These are phyloP conservation scores for Phycomyces blakesleeanus DNA, from an alignment of 192 early-diverging fungal genomes.

Conservation along the genomic window DNA sequence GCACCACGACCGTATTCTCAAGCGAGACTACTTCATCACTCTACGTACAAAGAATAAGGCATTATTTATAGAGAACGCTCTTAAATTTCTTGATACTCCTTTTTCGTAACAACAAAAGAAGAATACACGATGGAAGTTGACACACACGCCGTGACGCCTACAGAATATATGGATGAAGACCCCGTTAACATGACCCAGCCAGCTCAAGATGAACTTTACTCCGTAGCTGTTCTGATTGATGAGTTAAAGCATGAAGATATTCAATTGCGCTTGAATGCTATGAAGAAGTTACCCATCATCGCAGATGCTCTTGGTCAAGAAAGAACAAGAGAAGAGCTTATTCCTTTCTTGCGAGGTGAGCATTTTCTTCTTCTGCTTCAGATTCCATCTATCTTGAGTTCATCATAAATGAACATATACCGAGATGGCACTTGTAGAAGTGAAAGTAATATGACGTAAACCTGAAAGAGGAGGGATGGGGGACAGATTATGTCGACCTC, in stretches of 20 bases:
- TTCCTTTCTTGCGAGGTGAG: constrained; percentile 96
- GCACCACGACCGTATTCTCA: too few species aligned
- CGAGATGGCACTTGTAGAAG: not conserved
- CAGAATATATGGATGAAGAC: constrained; percentile 33
- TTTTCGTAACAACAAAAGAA: not conserved
- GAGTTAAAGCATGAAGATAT: constrained; percentile 94
- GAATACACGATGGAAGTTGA: constrained; percentile 25
- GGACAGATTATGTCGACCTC: too few species aligned
- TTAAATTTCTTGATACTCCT: too few species aligned
- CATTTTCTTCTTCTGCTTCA: not conserved
- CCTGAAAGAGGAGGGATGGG: too few species aligned
- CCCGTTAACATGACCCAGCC: constrained; percentile 6
- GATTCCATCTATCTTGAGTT: not conserved
- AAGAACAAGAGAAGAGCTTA: constrained; percentile 90
- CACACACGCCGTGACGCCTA: constrained; percentile 14
- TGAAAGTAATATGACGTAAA: too few species aligned
- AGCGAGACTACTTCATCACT: not conserved
- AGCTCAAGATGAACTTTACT: constrained; percentile 54
- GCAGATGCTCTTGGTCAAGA: constrained; percentile 92
- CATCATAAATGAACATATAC: not conserved
- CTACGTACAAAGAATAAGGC: not conserved
- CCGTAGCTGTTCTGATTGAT: constrained; percentile 88
- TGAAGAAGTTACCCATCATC: constrained; percentile 77
- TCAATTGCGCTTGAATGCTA: constrained; percentile 76
- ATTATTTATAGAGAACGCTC: too few species aligned